Evolutionary conservation across 495 filamentous ascomycete genomes (phyloP).

Genomic region (Xylaria scruposa): DNA sequence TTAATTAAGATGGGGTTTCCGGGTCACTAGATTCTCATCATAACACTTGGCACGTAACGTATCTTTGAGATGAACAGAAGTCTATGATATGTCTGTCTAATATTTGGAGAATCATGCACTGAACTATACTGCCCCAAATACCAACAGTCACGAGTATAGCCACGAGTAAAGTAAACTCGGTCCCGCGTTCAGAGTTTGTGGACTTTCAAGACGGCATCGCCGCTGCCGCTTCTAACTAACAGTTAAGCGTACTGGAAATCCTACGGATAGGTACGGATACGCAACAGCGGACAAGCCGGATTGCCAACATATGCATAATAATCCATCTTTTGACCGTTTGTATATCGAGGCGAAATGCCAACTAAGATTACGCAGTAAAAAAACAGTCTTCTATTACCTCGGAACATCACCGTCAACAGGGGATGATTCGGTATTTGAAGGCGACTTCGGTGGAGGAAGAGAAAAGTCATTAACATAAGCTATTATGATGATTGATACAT

Average conservation of each 20-base stretch:
- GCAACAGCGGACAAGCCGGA: not conserved
- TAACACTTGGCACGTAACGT: not conserved
- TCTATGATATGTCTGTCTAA: not conserved
- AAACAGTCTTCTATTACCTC: not conserved
- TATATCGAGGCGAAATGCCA: not conserved
- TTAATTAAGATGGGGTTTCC: not conserved
- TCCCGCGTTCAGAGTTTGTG: not conserved
- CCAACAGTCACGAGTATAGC: not conserved
- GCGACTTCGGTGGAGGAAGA: not conserved
- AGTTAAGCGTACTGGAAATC: not conserved
- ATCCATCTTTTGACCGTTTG: not conserved
- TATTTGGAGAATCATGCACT: not conserved
- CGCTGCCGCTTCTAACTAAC: constrained; percentile 11
- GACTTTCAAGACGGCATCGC: constrained; percentile 8
- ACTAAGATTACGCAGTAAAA: not conserved
- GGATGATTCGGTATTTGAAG: not conserved
- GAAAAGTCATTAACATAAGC: not conserved
- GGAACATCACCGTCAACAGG: not conserved
- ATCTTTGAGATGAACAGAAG: not conserved
- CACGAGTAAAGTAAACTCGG: not conserved
- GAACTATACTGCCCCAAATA: too few species aligned
- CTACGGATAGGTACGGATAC: constrained; percentile 5
- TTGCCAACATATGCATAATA: not conserved
- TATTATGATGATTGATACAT: not conserved
- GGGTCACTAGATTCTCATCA: not conserved